These are phyloP conservation scores for Cladosporium sp. DNA, from an alignment of 2,329 filamentous ascomycete genomes.

Conservation along the genomic window DNA sequence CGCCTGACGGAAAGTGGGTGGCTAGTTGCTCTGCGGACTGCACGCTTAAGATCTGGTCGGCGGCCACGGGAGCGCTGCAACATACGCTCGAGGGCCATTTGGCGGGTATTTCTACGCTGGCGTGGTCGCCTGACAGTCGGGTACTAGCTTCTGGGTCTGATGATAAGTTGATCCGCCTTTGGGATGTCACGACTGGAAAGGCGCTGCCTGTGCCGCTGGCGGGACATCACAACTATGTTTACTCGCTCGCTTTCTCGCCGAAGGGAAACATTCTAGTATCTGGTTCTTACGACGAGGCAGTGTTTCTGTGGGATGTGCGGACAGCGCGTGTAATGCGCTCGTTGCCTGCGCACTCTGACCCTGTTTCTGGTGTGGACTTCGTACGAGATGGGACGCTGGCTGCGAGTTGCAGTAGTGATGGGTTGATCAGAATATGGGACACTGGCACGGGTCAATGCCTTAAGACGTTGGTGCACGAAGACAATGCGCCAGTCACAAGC, in stretches of 20 bases:
- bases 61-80: constrained; percentile 69
- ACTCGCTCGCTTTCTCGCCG: constrained; percentile 90
- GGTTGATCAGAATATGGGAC: constrained; percentile 92
- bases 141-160: constrained; percentile 88
- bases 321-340: constrained; percentile 84
- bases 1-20: constrained; percentile 83
- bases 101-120: constrained; percentile 83
- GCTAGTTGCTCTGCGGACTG: constrained; percentile 83
- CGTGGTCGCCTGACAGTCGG: constrained; percentile 89
- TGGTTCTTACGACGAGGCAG: constrained; percentile 93
- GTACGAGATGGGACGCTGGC: constrained; percentile 88
- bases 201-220: constrained; percentile 60
- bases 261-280: constrained; percentile 96
- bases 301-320: constrained; percentile 94
- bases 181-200: constrained; percentile 65
- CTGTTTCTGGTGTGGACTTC: constrained; percentile 90
- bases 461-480: constrained; percentile 91
- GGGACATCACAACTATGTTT: constrained; percentile 95
- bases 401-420: constrained; percentile 86
- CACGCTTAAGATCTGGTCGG: constrained; percentile 88
- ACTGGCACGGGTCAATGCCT: constrained; percentile 92
- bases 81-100: constrained; percentile 91
- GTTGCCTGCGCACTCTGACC: constrained; percentile 90
- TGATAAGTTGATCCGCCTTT: constrained; percentile 92
- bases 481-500: constrained; percentile 82